A percentile compares a stretch with the other conserved stretches of the same genome.
Conservation (phyloP, 305 asterid species). For the Solanum hybrid region DNA sequence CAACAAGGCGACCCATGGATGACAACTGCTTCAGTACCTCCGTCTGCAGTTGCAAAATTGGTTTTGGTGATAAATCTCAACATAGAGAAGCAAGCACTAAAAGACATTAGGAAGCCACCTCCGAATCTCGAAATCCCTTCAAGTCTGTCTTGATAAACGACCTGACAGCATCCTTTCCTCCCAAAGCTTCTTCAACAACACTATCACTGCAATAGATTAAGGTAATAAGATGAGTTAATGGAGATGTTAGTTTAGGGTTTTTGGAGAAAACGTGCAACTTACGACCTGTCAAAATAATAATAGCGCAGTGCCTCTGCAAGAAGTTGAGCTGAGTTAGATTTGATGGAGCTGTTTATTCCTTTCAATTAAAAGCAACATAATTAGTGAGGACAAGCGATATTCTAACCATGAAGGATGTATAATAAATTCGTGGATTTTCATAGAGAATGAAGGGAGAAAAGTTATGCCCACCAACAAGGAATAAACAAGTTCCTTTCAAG, state of each 20-base stretch:
- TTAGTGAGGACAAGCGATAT: neutral
- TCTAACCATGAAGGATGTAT: neutral
- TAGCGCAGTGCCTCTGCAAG: slow-evolving; percentile 81
- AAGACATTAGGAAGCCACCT: slow-evolving; percentile 31
- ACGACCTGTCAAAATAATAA: slow-evolving; percentile 76
- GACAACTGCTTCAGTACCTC: slow-evolving; percentile 93
- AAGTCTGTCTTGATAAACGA: slow-evolving; percentile 41
- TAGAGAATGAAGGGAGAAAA: neutral
- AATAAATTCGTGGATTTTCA: neutral
- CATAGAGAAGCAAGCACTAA: neutral
- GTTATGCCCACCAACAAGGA: slow-evolving; percentile 63
- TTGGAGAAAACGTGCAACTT: neutral
- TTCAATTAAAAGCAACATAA: neutral
- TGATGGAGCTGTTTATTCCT: slow-evolving; percentile 76
- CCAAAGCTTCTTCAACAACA: slow-evolving; percentile 77
- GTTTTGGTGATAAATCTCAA: neutral
- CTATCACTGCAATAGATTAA: slow-evolving; percentile 43
- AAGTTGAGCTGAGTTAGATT: slow-evolving; percentile 52
- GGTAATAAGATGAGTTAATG: neutral
- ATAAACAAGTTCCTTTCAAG: slow-evolving; percentile 75
- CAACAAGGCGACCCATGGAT: slow-evolving; percentile 91
- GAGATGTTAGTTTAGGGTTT: neutral
- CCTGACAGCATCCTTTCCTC: slow-evolving; percentile 57
- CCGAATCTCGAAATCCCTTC: slow-evolving; percentile 65
- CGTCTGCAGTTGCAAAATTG: slow-evolving; percentile 38